phyloP scores from a whole-genome alignment of 176 grass and related monocot genomes.

The Eleusine coracana region DNA sequence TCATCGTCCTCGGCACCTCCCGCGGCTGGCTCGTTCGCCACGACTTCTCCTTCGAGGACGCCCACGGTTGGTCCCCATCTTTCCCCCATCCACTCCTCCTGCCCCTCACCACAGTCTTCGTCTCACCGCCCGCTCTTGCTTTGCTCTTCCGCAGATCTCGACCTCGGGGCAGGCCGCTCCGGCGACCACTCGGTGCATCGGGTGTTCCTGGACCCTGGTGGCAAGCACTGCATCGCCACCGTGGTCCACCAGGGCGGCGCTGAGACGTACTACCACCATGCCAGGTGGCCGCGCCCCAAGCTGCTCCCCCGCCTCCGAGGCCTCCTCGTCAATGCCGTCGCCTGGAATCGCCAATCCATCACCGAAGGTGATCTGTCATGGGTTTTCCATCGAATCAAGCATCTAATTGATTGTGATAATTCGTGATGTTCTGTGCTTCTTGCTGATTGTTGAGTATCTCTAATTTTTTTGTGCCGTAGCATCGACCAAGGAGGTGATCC shows the following conservation, averaged over 20 bases:
- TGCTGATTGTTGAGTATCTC: neutral
- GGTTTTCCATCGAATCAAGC: neutral
- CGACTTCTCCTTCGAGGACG: conserved; percentile 80
- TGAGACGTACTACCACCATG: conserved; percentile 95
- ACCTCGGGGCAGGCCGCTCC: conserved; percentile 71
- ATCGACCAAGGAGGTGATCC: conserved; percentile 93
- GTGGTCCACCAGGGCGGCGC: conserved; percentile 65
- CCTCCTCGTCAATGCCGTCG: conserved; percentile 78
- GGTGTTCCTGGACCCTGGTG: conserved; percentile 90
- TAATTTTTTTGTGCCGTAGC: conserved; percentile 48
- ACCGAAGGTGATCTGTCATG: conserved; percentile 54
- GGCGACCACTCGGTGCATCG: conserved; percentile 85
- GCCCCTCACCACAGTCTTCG: too few relatives aligned
- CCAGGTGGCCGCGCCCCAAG: conserved; percentile 82
- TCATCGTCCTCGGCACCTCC: conserved; percentile 91
- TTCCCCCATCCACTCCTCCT: neutral
- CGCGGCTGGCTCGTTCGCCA: conserved; percentile 92
- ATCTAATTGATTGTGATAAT: neutral
- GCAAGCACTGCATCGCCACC: conserved; percentile 88
- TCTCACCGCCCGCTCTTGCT: neutral
- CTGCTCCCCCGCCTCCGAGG: conserved; percentile 66
- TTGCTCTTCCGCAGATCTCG: conserved; percentile 60
- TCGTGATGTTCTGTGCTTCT: neutral
- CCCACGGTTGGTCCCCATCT: conserved; percentile 22
- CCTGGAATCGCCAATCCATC: conserved; percentile 93